A percentile compares a stretch with the other conserved stretches of the same genome.
Evolutionary conservation across 1,284 basidiomycete species (phyloP).

Genomic region (Stygiomarasmius scandens): DNA sequence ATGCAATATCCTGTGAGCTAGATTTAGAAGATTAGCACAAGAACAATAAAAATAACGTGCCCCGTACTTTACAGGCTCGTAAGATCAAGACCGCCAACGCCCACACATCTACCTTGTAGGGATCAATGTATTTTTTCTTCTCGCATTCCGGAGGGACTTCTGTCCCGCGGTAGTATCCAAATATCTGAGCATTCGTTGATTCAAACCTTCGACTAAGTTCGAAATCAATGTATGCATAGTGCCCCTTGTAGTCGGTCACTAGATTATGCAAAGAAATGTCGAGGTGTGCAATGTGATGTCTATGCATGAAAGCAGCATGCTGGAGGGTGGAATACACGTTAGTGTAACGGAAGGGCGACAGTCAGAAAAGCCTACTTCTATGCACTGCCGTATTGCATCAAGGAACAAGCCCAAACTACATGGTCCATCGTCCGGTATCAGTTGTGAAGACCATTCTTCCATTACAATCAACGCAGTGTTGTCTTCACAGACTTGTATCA

Average conservation of each 20-base stretch:
- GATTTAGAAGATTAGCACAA: background rate
- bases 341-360: conserved; percentile 3
- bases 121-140: conserved; percentile 49
- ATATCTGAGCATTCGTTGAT: conserved; percentile 39
- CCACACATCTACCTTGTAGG: conserved; percentile 75
- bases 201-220: conserved; percentile 63
- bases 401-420: conserved; percentile 57
- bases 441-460: conserved; percentile 75
- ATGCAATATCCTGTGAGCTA: conserved; percentile 59
- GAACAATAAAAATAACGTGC: background rate
- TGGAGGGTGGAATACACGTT: conserved; percentile 28
- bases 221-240: conserved; percentile 74
- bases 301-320: conserved; percentile 74
- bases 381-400: conserved; percentile 60
- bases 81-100: conserved; percentile 65
- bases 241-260: conserved; percentile 61
- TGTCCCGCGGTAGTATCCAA: conserved; percentile 48
- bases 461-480: conserved; percentile 69
- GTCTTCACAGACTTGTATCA: conserved; percentile 58
- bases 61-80: conserved; percentile 61
- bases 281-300: conserved; percentile 63
- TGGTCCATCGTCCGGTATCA: conserved; percentile 52
- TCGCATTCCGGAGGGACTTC: conserved; percentile 75
- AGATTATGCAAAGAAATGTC: conserved; percentile 73
- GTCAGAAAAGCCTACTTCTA: conserved; percentile 49